Evolutionary conservation across 495 filamentous ascomycete species (phyloP).

Genomic region (Penicillium flavigenum): DNA sequence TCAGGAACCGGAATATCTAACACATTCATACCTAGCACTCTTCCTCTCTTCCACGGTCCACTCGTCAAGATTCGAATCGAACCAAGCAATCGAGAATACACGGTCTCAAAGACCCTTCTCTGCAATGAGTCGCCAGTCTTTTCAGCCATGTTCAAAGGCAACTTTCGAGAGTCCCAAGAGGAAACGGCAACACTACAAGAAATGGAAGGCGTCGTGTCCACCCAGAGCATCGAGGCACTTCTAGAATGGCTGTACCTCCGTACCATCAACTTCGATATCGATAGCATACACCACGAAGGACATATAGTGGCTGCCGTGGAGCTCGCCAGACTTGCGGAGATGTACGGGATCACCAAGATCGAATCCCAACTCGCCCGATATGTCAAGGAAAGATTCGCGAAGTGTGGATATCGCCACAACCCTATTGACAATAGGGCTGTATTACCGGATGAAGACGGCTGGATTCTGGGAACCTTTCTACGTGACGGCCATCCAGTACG

Average conservation of each 20-base stretch:
- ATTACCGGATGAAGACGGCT: too few species aligned
- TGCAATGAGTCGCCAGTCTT: too few species aligned
- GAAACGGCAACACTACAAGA: conserved; percentile 21
- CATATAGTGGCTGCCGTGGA: conserved; percentile 26
- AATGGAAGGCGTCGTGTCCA: conserved; percentile 23
- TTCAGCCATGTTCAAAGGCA: too few species aligned
- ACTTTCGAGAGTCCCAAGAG: too few species aligned
- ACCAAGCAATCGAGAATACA: too few species aligned
- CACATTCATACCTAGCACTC: too few species aligned
- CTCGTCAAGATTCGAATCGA: too few species aligned
- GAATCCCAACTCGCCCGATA: conserved; percentile 22
- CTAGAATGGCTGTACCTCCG: conserved; percentile 31
- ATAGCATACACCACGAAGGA: conserved; percentile 7
- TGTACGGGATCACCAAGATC: conserved; percentile 21
- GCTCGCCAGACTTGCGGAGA: conserved; percentile 32
- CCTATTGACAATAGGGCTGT: too few species aligned
- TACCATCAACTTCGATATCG: conserved; percentile 19
- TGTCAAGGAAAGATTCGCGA: conserved; percentile 10
- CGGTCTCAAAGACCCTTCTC: too few species aligned
- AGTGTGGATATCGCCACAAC: too few species aligned
- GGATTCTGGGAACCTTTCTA: conserved; percentile 13
- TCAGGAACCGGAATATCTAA: too few species aligned
- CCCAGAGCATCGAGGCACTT: conserved; percentile 17
- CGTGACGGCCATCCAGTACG: conserved; percentile 26
- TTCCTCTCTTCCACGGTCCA: too few species aligned